These are phyloP conservation scores for Verbascum thapsus DNA, from an alignment of 257 asterid species.

Conservation along the genomic window DNA sequence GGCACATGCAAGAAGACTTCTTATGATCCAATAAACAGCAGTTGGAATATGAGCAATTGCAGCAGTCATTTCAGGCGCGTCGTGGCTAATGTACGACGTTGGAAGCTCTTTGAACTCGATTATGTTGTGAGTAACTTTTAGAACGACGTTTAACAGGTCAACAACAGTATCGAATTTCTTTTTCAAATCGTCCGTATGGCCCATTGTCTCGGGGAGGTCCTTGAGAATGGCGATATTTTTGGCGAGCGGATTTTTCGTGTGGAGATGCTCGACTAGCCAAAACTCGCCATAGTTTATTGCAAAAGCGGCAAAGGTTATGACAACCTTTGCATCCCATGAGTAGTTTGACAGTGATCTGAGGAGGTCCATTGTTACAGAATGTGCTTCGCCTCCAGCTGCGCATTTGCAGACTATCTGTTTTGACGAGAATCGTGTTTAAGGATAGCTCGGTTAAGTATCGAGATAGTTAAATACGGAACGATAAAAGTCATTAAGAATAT, in stretches of 20 bases:
- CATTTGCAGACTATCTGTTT: constrained; percentile 55
- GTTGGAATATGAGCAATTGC: constrained; percentile 55
- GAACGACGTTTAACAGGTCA: constrained; percentile 34
- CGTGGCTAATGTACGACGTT: constrained; percentile 34
- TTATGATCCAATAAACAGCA: constrained; percentile 70
- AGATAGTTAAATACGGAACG: too few relatives aligned
- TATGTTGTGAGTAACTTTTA: constrained; percentile 43
- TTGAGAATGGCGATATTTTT: constrained; percentile 55
- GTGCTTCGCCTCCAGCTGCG: constrained; percentile 50
- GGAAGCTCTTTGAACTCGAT: constrained; percentile 59
- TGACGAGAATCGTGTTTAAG: too few relatives aligned
- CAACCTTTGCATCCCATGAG: constrained; percentile 67
- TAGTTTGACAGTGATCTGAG: constrained; percentile 46
- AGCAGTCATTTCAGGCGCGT: constrained; percentile 38
- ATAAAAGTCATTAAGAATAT: too few relatives aligned
- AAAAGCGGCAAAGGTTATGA: constrained; percentile 54
- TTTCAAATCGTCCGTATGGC: constrained; percentile 30
- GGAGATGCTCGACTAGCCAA: constrained; percentile 61
- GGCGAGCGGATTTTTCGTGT: constrained; percentile 43
- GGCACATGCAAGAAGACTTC: constrained; percentile 67
- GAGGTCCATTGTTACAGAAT: constrained; percentile 48
- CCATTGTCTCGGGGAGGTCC: constrained; percentile 45
- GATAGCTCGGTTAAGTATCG: too few relatives aligned
- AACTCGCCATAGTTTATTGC: constrained; percentile 69
- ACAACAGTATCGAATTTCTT: constrained; percentile 50